Percentiles rank a stretch among this genome's conserved stretches.
phyloP scores from a whole-genome alignment of 2,329 filamentous ascomycete genomes.

The Fonsecaea monophora region DNA sequence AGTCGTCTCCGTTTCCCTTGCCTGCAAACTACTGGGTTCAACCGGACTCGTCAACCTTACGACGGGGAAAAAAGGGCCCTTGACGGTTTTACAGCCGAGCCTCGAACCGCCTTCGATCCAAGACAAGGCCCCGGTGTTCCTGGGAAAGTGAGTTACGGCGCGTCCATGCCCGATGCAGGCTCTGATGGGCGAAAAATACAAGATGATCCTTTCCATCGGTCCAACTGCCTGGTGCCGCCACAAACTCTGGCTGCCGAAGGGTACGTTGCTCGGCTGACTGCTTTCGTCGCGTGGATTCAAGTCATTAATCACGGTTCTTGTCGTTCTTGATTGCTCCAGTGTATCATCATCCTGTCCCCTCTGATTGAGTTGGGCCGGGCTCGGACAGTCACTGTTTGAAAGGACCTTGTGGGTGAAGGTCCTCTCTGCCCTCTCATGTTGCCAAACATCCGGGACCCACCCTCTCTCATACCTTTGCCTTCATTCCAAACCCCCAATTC shows the following conservation, averaged over 20 bases:
- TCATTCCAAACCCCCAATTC: conserved; percentile 37
- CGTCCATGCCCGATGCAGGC: conserved; percentile 23
- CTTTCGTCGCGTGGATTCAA: conserved; percentile 26
- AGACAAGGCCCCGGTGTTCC: conserved; percentile 36
- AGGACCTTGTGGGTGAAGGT: conserved; percentile 27
- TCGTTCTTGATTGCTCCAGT: conserved; percentile 31
- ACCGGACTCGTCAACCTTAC: conserved; percentile 31
- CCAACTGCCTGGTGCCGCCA: conserved; percentile 35
- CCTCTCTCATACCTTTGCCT: conserved; percentile 27
- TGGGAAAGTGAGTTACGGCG: conserved; percentile 15
- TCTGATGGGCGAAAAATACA: conserved; percentile 32
- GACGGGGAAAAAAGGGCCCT: conserved; percentile 17
- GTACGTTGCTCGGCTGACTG: conserved; percentile 37
- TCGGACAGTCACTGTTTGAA: conserved; percentile 32
- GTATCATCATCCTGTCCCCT: conserved; percentile 18
- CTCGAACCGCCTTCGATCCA: conserved; percentile 39
- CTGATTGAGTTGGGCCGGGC: conserved; percentile 21
- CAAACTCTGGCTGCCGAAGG: conserved; percentile 33
- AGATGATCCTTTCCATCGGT: conserved; percentile 33
- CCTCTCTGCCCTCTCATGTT: conserved; percentile 13
- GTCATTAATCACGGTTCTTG: conserved; percentile 29
- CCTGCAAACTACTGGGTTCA: conserved; percentile 20
- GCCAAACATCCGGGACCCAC: conserved; percentile 26
- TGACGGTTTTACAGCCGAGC: conserved; percentile 36
- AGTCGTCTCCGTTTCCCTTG: conserved; percentile 20